Base-by-base conservation (phyloP, 2,329 filamentous ascomycete species). In the Delphinella strobiligena region DNA sequence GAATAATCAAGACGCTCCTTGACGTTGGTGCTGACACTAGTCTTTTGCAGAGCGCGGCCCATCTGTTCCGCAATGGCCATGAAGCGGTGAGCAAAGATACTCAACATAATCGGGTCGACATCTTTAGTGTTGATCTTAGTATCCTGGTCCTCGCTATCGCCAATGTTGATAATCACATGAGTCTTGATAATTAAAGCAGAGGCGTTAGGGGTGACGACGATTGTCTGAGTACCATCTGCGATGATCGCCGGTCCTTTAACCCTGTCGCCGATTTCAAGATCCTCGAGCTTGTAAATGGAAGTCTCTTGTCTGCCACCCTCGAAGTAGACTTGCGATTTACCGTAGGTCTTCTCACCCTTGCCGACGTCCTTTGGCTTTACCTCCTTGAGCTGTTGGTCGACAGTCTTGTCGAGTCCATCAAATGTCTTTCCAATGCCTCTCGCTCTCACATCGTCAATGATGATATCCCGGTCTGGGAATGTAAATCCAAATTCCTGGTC, bases 401-500 rank as follows among this genome's bases (percentile, higher is more conserved):
- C 82, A 1, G 82, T 89, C 64, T 84, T 81, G 44, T 86, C 82
- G 19, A 80, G 66, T 34, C 82, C 80, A 38, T 82, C 72, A 57
- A 88, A 89, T 34, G 84, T 89, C 68, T 87, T 93, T 34, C 85
- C 88, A 45, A 94, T 93, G 11, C 86, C 86, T 41, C 89, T 73
- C 4, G 88, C 83, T 31, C 88, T 78, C 3, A 94, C 82, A 56
- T 94, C 88, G 46, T 94, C 88, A 5, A 95, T 72, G 34, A 94
- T 87, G 39, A 94, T 84, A 49, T 94, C 85, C 40, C 87, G 72
- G 43, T 93, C 83, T 17, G 78, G 77, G 2, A 95, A 67, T 0
- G 83, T 93, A 54, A 95, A 95, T 0, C 87, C 87, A 54, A 95
- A 95, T 54, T 95, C 88, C 54, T 91, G 87, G 38, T 86, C 79